phyloP scores from a whole-genome alignment of 257 asterid species.

The Nicotiana attenuata region DNA sequence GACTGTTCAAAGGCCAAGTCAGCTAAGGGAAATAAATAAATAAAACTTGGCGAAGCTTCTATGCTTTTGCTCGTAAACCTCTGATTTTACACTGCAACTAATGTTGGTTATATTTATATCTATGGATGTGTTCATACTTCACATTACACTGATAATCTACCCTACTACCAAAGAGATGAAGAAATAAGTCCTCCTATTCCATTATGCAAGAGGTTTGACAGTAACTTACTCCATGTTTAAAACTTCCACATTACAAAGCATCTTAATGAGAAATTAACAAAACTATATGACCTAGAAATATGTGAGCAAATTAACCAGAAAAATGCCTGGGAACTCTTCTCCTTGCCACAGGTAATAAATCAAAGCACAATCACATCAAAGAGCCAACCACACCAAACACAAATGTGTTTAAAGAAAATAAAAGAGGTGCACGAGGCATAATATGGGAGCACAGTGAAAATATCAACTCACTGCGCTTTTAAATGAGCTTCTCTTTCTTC shows the following conservation, averaged over 20 bases:
- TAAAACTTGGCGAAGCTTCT: neutral
- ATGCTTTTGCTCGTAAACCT: neutral
- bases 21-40: neutral
- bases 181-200: neutral
- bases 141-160: neutral
- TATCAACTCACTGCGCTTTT: slow-evolving; percentile 72
- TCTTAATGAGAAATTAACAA: neutral
- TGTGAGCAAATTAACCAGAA: neutral
- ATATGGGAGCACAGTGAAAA: slow-evolving; percentile 9
- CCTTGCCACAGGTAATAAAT: neutral
- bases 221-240: neutral
- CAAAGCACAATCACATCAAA: neutral
- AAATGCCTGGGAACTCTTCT: neutral
- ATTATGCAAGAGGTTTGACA: neutral
- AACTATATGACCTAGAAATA: neutral
- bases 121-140: neutral
- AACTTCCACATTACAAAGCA: neutral
- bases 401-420: neutral
- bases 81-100: neutral
- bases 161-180: slow-evolving; percentile 1
- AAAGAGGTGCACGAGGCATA: neutral
- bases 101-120: neutral
- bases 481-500: slow-evolving; percentile 88
- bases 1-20: neutral
- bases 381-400: neutral